Percentiles rank a stretch among this genome's conserved stretches.
Evolutionary conservation across 257 asterid species (phyloP).

Genomic region (Gentiana dahurica): DNA sequence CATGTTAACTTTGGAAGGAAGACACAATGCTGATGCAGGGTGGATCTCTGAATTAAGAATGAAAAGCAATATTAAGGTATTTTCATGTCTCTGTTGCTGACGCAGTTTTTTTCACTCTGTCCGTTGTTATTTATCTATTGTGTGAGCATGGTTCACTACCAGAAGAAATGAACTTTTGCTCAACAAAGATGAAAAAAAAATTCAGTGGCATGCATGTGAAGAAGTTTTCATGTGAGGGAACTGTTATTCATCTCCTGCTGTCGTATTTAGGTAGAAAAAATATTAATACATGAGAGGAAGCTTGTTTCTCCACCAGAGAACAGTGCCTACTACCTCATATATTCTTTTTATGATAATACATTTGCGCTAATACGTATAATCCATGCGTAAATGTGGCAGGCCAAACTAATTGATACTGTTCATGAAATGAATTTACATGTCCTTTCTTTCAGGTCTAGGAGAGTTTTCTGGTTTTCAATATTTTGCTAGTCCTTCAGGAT

Average conservation of each 20-base stretch:
- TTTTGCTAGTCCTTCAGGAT: too few relatives aligned
- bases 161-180: not conserved
- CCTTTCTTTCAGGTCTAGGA: too few relatives aligned
- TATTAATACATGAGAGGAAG: too few relatives aligned
- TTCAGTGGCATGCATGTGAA: not conserved
- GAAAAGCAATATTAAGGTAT: conserved; percentile 60
- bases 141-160: not conserved
- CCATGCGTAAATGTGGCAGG: too few relatives aligned
- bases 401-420: too few relatives aligned
- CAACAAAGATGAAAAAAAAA: not conserved
- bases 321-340: too few relatives aligned
- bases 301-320: too few relatives aligned
- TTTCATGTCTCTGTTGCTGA: not conserved
- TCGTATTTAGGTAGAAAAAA: not conserved
- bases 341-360: too few relatives aligned
- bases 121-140: not conserved
- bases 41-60: conserved; percentile 69
- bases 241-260: not conserved
- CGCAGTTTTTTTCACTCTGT: not conserved
- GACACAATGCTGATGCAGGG: conserved; percentile 79
- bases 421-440: too few relatives aligned
- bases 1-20: conserved; percentile 68
- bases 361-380: too few relatives aligned
- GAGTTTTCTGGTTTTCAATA: too few relatives aligned
- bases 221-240: not conserved